Percentiles rank a stretch among this genome's conserved stretches.
phyloP scores from a whole-genome alignment of 768 basidiomycete genomes.

The Tulasnella sp. region DNA sequence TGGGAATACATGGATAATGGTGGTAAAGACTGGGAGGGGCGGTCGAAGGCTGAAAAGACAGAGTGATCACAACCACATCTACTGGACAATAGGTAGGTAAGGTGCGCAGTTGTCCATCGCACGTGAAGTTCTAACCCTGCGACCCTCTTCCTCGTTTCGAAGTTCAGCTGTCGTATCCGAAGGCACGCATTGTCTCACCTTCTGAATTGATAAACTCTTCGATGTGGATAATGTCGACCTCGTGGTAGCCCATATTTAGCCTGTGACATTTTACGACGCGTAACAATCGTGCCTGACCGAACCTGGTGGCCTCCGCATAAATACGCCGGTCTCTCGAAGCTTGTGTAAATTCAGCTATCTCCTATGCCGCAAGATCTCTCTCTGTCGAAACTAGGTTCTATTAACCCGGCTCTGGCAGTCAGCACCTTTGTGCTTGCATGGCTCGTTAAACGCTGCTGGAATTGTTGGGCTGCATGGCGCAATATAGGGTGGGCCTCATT shows the following conservation, averaged over 20 bases:
- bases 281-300: background rate
- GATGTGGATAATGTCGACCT: background rate
- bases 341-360: background rate
- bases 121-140: background rate
- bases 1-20: slow-evolving; percentile 57
- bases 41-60: slow-evolving; percentile 14
- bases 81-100: background rate
- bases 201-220: background rate
- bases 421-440: background rate
- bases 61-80: background rate
- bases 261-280: background rate
- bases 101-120: background rate
- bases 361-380: background rate
- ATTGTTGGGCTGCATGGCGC: background rate
- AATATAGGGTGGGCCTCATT: background rate
- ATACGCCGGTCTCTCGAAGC: background rate
- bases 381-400: background rate
- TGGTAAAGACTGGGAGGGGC: slow-evolving; percentile 50
- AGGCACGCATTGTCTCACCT: background rate
- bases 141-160: background rate
- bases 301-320: too few relatives aligned
- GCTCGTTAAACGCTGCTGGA: background rate
- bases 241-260: background rate
- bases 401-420: background rate
- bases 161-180: background rate